phyloP scores from a whole-genome alignment of 2,329 filamentous ascomycete genomes.

The Pyricularia pennisetigena region DNA sequence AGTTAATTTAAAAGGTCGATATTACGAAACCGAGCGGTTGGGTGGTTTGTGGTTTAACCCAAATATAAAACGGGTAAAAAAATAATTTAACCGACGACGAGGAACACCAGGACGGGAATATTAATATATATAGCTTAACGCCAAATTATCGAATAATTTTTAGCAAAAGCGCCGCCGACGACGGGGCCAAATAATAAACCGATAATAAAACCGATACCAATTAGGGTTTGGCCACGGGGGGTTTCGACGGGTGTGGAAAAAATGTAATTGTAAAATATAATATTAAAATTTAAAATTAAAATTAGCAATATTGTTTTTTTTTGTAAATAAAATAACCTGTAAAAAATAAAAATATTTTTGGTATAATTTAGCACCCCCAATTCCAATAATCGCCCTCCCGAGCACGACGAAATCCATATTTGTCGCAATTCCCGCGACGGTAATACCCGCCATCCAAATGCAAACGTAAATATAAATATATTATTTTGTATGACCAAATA shows the following conservation, averaged over 20 bases:
- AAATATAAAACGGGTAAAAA: conserved; percentile 25
- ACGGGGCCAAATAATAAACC: not conserved
- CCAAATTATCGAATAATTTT: not conserved
- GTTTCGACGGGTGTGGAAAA: not conserved
- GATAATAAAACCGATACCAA: not conserved
- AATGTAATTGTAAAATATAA: not conserved
- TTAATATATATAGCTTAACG: conserved; percentile 40
- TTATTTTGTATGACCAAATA: not conserved
- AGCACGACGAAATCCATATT: not conserved
- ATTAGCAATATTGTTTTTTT: not conserved
- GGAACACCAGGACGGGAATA: conserved; percentile 27
- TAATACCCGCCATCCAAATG: not conserved
- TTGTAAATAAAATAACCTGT: not conserved
- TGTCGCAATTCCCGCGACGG: not conserved
- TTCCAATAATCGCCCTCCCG: conserved; percentile 1
- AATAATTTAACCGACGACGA: conserved; percentile 30
- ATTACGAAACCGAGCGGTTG: conserved; percentile 9
- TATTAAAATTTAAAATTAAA: not conserved
- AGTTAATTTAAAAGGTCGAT: conserved; percentile 20
- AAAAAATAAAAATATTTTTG: not conserved
- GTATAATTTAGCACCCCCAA: not conserved
- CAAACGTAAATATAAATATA: not conserved
- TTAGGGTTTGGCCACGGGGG: not conserved
- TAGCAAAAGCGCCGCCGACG: not conserved
- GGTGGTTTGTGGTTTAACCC: not conserved